A percentile compares a stretch with the other conserved stretches of the same genome.
Conservation (phyloP, 768 basidiomycete species). For the Leccinum rimulosum region DNA sequence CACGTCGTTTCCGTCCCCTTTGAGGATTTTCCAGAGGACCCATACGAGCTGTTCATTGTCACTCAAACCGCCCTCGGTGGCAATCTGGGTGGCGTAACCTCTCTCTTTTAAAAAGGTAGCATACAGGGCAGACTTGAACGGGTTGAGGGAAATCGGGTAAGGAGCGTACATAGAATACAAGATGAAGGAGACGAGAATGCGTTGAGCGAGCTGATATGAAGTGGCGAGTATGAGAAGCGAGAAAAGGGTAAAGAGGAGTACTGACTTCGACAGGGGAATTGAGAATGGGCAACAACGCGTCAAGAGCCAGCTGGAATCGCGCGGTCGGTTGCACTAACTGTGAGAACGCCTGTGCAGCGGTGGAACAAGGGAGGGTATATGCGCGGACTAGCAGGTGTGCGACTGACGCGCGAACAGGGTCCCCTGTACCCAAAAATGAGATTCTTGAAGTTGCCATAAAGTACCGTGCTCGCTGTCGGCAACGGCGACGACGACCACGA, state of each 20-base stretch:
- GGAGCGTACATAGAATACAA: slow-evolving; percentile 79
- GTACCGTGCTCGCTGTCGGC: slow-evolving; percentile 29
- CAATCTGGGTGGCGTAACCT: slow-evolving; percentile 52
- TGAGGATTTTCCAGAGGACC: slow-evolving; percentile 85
- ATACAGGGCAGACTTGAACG: slow-evolving; percentile 73
- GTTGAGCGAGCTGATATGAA: slow-evolving; percentile 54
- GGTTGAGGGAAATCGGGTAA: slow-evolving; percentile 76
- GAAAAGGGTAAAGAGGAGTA: slow-evolving; percentile 16
- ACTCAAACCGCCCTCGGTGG: slow-evolving; percentile 47
- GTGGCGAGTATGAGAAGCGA: slow-evolving; percentile 12
- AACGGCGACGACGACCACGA: slow-evolving; percentile 35
- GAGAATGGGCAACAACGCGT: slow-evolving; percentile 74
- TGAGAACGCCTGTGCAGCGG: slow-evolving; percentile 69
- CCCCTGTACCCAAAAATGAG: slow-evolving; percentile 33
- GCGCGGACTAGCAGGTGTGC: slow-evolving; percentile 65
- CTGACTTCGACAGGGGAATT: slow-evolving; percentile 57
- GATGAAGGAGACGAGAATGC: slow-evolving; percentile 77
- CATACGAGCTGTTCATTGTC: slow-evolving; percentile 78
- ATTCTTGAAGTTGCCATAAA: slow-evolving; percentile 33
- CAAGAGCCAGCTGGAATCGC: slow-evolving; percentile 81
- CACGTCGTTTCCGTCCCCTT: slow-evolving; percentile 80
- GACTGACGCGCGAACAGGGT: slow-evolving; percentile 59
- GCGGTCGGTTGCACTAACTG: slow-evolving; percentile 74
- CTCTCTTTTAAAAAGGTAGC: slow-evolving; percentile 68
- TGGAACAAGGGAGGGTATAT: slow-evolving; percentile 70